These are phyloP conservation scores for Fusarium veterinarium DNA, from an alignment of 2,329 filamentous ascomycete genomes.

Conservation along the genomic window DNA sequence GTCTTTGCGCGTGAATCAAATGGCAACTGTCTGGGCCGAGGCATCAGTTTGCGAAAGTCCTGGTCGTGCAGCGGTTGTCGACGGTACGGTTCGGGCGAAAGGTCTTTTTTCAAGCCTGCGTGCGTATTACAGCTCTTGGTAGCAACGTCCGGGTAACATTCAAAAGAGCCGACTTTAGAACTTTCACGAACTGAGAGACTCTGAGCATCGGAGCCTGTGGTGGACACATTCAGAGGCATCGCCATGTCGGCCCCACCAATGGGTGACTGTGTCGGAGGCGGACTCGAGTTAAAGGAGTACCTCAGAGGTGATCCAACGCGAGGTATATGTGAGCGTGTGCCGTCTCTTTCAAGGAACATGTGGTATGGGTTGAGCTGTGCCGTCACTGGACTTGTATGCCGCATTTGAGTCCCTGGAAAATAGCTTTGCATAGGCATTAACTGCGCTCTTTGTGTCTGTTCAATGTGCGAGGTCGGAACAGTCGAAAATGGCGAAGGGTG, in stretches of 20 bases:
- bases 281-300: slow-evolving; percentile 26
- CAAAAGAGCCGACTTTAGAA: not conserved
- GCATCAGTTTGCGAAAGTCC: slow-evolving; percentile 47
- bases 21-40: slow-evolving; percentile 47
- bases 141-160: not conserved
- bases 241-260: not conserved
- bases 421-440: slow-evolving; percentile 11
- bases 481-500: not conserved
- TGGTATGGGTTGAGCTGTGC: slow-evolving; percentile 43
- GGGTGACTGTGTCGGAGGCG: not conserved
- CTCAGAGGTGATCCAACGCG: slow-evolving; percentile 46
- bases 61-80: not conserved
- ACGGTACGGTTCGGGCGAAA: not conserved
- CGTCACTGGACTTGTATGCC: not conserved
- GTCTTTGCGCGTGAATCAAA: slow-evolving; percentile 30
- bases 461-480: not conserved
- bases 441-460: slow-evolving; percentile 17
- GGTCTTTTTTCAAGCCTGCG: slow-evolving; percentile 8
- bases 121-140: not conserved
- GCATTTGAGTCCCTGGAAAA: not conserved
- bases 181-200: not conserved
- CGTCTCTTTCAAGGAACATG: slow-evolving; percentile 26
- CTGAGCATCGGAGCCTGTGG: not conserved
- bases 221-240: not conserved
- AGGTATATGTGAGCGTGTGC: slow-evolving; percentile 33